phyloP scores from a whole-genome alignment of 768 basidiomycete species.

The Phaeotremella fagi region DNA sequence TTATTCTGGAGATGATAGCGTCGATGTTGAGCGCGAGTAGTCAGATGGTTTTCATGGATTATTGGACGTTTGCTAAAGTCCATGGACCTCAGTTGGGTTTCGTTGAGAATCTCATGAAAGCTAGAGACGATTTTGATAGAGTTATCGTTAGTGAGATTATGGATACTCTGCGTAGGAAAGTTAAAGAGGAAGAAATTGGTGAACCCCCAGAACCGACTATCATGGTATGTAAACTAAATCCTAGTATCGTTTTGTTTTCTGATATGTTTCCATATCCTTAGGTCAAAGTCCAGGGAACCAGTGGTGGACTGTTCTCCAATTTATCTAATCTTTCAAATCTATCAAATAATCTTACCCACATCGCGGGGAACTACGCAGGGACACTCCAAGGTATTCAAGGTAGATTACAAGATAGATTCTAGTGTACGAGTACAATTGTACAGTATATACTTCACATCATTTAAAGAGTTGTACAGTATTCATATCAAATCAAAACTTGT shows the following conservation, averaged over 20 bases:
- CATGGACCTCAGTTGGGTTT: conserved; percentile 90
- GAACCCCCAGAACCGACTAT: conserved; percentile 48
- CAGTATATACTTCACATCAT: too few species aligned
- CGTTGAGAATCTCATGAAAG: conserved; percentile 82
- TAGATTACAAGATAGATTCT: background rate
- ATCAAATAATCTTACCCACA: background rate
- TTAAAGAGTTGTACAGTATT: too few species aligned
- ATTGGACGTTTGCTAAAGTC: conserved; percentile 84
- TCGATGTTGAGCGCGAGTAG: conserved; percentile 78
- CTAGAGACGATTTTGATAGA: conserved; percentile 86
- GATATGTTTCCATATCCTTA: background rate
- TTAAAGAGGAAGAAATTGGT: conserved; percentile 66
- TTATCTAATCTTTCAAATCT: conserved; percentile 16
- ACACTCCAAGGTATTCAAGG: conserved; percentile 9
- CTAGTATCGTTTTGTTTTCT: too few species aligned
- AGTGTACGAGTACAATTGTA: background rate
- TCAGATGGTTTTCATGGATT: conserved; percentile 85
- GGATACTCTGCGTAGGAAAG: conserved; percentile 87
- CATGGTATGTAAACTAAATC: conserved; percentile 48
- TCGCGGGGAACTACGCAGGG: conserved; percentile 24
- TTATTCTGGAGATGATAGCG: conserved; percentile 77
- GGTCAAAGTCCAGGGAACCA: conserved; percentile 30
- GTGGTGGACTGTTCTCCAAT: conserved; percentile 30
- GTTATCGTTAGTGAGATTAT: conserved; percentile 81
- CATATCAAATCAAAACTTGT: too few species aligned